A percentile compares a stretch with the other conserved stretches of the same genome.
Conservation (phyloP, 805 yeast genomes). For the Yamadazyma olivae region DNA sequence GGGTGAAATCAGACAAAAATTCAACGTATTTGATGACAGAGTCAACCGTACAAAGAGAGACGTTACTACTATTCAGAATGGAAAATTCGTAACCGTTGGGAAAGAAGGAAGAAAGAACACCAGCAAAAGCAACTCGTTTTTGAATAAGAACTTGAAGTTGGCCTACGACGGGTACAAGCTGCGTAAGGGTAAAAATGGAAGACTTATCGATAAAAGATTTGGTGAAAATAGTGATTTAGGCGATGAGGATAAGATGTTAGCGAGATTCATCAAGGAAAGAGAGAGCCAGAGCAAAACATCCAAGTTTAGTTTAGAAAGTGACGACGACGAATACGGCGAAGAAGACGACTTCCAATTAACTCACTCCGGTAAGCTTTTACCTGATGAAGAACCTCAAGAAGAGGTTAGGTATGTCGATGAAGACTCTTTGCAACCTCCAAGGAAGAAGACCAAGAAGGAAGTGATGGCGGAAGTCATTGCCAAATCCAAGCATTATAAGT, state of each 20-base stretch:
- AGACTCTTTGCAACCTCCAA: slow-evolving; percentile 33
- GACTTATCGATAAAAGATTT: slow-evolving; percentile 80
- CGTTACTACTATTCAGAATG: slow-evolving; percentile 36
- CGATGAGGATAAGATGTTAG: slow-evolving; percentile 93
- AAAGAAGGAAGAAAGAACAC: slow-evolving; percentile 22
- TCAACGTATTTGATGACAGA: slow-evolving; percentile 87
- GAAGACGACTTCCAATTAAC: slow-evolving; percentile 56
- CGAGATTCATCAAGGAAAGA: slow-evolving; percentile 86
- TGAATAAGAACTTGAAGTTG: slow-evolving; percentile 42
- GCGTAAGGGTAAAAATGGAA: slow-evolving; percentile 73
- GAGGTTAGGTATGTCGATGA: slow-evolving; percentile 39
- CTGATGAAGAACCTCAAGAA: slow-evolving; percentile 31
- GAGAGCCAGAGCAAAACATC: slow-evolving; percentile 58
- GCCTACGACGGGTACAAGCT: slow-evolving; percentile 65
- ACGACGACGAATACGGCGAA: slow-evolving; percentile 50
- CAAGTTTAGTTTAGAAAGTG: slow-evolving; percentile 54
- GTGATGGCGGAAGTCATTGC: slow-evolving; percentile 85
- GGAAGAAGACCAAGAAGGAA: slow-evolving; percentile 75
- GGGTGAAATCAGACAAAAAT: slow-evolving; percentile 68
- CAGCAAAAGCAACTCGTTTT: slow-evolving; percentile 25
- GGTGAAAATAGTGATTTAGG: slow-evolving; percentile 81
- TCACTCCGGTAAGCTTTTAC: slow-evolving; percentile 71
- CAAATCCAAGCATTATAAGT: slow-evolving; percentile 73
- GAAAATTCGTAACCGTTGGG: slow-evolving; percentile 43
- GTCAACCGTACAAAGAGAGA: slow-evolving; percentile 64